Conservation (phyloP, 139 green algal species). For the Chlorella sp. region DNA sequence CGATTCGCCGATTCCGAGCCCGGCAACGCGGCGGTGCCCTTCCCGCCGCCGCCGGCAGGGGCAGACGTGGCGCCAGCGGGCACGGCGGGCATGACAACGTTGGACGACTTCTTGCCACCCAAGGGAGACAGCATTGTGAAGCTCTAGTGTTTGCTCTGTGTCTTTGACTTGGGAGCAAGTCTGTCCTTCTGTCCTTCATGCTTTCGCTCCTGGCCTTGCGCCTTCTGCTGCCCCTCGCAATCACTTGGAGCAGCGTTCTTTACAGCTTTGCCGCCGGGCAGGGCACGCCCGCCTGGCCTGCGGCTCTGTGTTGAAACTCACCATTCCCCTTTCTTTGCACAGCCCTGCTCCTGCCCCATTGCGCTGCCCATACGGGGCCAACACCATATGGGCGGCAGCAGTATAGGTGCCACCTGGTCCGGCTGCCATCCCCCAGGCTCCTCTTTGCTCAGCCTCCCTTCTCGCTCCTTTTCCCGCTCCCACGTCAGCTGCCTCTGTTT, state of each 20-base stretch:
- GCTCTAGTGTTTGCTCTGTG: background rate
- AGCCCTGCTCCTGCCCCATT: background rate
- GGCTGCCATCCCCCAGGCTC: background rate
- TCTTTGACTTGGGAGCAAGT: background rate
- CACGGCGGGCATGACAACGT: background rate
- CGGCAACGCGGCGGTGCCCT: constrained; percentile 9
- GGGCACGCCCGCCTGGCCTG: background rate
- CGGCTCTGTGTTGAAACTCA: background rate
- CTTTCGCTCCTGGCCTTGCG: too few species aligned
- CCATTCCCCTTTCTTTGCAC: background rate
- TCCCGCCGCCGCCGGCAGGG: constrained; percentile 33
- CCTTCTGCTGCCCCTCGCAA: background rate
- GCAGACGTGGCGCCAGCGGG: background rate
- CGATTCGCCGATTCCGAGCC: background rate
- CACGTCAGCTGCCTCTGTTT: background rate
- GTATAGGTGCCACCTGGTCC: background rate
- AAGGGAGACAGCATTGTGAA: background rate
- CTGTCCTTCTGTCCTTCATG: background rate
- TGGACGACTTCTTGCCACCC: background rate
- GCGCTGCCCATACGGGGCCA: background rate
- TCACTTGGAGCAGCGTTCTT: too few species aligned
- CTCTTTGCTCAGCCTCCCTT: background rate
- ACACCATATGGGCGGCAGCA: too few species aligned
- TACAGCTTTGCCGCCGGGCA: too few species aligned
- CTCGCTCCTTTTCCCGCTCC: too few species aligned